Evolutionary conservation across 805 yeast genomes (phyloP).

Genomic region (Zygosaccharomyces bisporus): DNA sequence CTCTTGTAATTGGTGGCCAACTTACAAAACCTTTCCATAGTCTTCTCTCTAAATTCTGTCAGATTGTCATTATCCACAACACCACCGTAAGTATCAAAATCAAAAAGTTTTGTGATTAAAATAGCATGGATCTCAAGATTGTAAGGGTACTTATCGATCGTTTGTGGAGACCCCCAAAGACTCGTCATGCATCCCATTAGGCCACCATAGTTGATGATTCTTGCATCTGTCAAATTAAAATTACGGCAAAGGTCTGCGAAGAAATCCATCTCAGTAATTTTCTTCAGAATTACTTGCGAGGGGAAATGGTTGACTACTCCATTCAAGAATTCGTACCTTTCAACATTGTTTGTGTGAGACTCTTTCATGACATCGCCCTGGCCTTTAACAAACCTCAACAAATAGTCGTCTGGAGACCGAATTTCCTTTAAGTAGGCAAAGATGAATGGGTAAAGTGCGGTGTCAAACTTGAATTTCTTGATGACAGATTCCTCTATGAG

Average conservation of each 20-base stretch:
- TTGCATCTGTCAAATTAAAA: slow-evolving; percentile 19
- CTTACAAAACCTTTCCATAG: slow-evolving; percentile 29
- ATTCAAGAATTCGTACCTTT: slow-evolving; percentile 33
- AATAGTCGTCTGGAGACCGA: slow-evolving; percentile 33
- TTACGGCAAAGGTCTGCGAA: slow-evolving; percentile 29
- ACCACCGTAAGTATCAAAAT: slow-evolving; percentile 33
- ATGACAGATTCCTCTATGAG: slow-evolving; percentile 40
- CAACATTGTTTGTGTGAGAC: slow-evolving; percentile 6
- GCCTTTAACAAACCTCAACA: slow-evolving; percentile 33
- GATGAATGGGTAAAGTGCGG: slow-evolving; percentile 33
- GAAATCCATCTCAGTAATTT: slow-evolving; percentile 32
- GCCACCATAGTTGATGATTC: slow-evolving; percentile 29
- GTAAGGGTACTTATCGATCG: slow-evolving; percentile 25
- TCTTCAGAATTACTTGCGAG: slow-evolving; percentile 23
- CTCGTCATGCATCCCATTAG: slow-evolving; percentile 33
- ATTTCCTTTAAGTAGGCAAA: slow-evolving; percentile 34
- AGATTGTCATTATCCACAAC: slow-evolving; percentile 27
- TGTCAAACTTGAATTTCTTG: slow-evolving; percentile 34
- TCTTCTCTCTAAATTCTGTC: slow-evolving; percentile 32
- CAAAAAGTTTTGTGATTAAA: slow-evolving; percentile 37
- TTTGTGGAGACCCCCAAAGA: slow-evolving; percentile 32
- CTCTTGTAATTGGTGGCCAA: slow-evolving; percentile 25
- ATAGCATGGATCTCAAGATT: slow-evolving; percentile 35
- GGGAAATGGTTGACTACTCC: slow-evolving; percentile 24
- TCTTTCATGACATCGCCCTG: slow-evolving; percentile 33